Evolutionary conservation across 805 yeast species (phyloP).

Genomic region (Candida silvicultrix): DNA sequence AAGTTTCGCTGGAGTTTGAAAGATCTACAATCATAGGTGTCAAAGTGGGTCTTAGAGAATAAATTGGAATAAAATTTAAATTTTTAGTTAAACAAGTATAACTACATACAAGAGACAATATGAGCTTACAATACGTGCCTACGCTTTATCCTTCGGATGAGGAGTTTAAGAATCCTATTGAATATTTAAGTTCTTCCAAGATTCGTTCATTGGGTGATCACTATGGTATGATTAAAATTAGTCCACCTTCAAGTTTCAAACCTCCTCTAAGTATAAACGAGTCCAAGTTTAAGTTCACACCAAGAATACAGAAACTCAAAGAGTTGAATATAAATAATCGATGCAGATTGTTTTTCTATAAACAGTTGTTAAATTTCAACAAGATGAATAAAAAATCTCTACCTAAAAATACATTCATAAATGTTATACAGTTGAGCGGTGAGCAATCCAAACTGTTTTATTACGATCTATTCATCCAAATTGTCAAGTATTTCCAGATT

Average conservation of each 20-base stretch:
- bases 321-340: slow-evolving; percentile 61
- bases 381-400: slow-evolving; percentile 30
- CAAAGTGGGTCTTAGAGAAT: no score
- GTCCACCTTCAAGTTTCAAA: slow-evolving; percentile 48
- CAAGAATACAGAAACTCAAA: slow-evolving; percentile 60
- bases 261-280: slow-evolving; percentile 51
- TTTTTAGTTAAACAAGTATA: no score
- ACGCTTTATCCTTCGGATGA: slow-evolving; percentile 45
- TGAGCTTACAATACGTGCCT: slow-evolving; percentile 33
- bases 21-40: no score
- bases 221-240: slow-evolving; percentile 72
- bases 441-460: slow-evolving; percentile 19
- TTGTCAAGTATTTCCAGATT: slow-evolving; percentile 21
- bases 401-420: slow-evolving; percentile 10
- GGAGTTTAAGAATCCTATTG: slow-evolving; percentile 60
- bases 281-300: slow-evolving; percentile 52
- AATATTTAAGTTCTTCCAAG: slow-evolving; percentile 49
- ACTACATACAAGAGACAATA: background rate
- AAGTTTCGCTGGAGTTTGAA: no score
- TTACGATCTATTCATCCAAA: slow-evolving; percentile 33
- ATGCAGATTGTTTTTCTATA: slow-evolving; percentile 53
- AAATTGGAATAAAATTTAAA: no score
- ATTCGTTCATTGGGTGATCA: slow-evolving; percentile 39
- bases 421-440: no score
- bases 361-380: slow-evolving; percentile 53